Percentiles rank a stretch among this genome's conserved stretches.
Conservation (phyloP, 148 eudicot species). For the Silene conica region DNA sequence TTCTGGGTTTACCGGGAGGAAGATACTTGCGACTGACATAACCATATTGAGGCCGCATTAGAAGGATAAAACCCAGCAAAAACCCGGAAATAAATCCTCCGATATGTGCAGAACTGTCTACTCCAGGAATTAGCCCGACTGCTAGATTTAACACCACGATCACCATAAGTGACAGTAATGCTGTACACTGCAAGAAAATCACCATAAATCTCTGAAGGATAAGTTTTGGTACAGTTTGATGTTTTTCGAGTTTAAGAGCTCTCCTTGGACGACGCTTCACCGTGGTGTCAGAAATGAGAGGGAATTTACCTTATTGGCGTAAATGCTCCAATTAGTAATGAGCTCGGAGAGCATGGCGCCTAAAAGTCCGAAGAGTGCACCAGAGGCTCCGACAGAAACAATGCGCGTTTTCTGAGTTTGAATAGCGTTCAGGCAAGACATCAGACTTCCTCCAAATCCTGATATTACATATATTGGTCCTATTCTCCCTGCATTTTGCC, state of each 20-base stretch:
- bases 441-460: conserved; percentile 47
- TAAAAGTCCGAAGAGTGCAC: conserved; percentile 47
- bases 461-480: conserved; percentile 39
- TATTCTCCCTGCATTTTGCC: conserved; percentile 34
- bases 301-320: conserved; percentile 37
- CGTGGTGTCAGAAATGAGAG: too few relatives aligned
- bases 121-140: conserved; percentile 41
- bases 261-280: too few relatives aligned
- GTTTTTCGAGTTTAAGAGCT: too few relatives aligned
- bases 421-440: conserved; percentile 31
- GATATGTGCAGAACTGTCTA: conserved; percentile 42
- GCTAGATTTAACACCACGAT: conserved; percentile 38
- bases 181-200: conserved; percentile 32
- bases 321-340: conserved; percentile 43
- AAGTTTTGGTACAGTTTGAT: too few relatives aligned
- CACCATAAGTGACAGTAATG: conserved; percentile 26
- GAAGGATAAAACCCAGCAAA: conserved; percentile 32
- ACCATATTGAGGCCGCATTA: conserved; percentile 46
- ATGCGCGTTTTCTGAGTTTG: conserved; percentile 3
- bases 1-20: conserved; percentile 22
- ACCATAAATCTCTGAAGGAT: too few relatives aligned
- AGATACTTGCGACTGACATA: conserved; percentile 34
- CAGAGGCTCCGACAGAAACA: conserved; percentile 48
- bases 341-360: conserved; percentile 56
- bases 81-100: conserved; percentile 37